Conservation (phyloP, 805 yeast genomes). For the Cyberlindnera japonica region DNA sequence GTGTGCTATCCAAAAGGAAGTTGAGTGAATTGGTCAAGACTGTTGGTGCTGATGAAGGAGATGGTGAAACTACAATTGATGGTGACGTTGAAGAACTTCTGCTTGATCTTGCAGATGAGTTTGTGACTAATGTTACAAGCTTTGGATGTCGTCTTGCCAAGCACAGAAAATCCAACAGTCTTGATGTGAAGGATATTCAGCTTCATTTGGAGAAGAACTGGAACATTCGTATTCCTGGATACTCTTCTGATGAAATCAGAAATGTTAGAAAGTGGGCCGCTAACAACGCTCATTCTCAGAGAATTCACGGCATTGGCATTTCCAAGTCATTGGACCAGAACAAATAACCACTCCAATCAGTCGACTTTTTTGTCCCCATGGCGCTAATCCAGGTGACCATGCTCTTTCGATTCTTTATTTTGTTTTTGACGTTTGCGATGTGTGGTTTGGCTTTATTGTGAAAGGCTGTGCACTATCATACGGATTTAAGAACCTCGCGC, state of each 20-base stretch:
- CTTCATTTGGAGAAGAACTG: slow-evolving; percentile 88
- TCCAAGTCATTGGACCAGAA: slow-evolving; percentile 49
- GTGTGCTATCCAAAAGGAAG: slow-evolving; percentile 87
- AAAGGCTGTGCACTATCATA: too few relatives aligned
- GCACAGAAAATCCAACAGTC: slow-evolving; percentile 81
- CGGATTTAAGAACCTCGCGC: too few relatives aligned
- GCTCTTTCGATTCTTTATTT: too few relatives aligned
- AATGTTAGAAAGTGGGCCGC: slow-evolving; percentile 71
- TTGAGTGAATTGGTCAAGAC: slow-evolving; percentile 81
- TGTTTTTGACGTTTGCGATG: too few relatives aligned
- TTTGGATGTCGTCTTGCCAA: slow-evolving; percentile 95
- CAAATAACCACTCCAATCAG: too few relatives aligned
- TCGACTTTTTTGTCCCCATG: background rate
- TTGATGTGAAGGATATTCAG: slow-evolving; percentile 88
- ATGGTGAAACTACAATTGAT: slow-evolving; percentile 84
- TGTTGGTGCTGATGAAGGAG: slow-evolving; percentile 84
- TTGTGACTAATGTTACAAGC: slow-evolving; percentile 82
- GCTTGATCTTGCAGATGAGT: slow-evolving; percentile 92
- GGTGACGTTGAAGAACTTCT: slow-evolving; percentile 94
- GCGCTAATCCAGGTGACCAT: too few relatives aligned
- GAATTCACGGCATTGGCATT: slow-evolving; percentile 60
- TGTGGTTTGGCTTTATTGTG: too few relatives aligned
- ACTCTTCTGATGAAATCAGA: slow-evolving; percentile 85
- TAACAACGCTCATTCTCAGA: slow-evolving; percentile 56
- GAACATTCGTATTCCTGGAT: slow-evolving; percentile 95